These are phyloP conservation scores for Albifimbria verrucaria DNA, from an alignment of 2,329 filamentous ascomycete species.

Conservation along the genomic window DNA sequence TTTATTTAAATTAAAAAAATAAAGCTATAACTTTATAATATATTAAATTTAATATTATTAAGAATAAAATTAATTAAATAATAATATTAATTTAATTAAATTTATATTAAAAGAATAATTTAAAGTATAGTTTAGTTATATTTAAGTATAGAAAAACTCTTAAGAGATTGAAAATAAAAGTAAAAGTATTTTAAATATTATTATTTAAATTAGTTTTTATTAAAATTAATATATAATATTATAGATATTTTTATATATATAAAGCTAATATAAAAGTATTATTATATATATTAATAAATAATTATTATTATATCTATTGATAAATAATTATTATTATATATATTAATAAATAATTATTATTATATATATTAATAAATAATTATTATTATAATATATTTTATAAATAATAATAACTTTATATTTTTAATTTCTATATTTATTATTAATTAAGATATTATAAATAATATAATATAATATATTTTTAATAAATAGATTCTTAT, in stretches of 20 bases:
- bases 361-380: too few species aligned
- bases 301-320: neutral
- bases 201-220: neutral
- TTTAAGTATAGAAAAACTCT: neutral
- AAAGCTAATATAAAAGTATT: neutral
- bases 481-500: slow-evolving; percentile 1
- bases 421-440: neutral
- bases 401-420: neutral
- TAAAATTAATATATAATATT: neutral
- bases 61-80: neutral
- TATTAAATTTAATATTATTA: neutral
- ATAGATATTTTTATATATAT: neutral
- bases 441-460: neutral
- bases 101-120: neutral
- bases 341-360: neutral
- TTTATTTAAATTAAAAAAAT: neutral
- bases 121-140: neutral
- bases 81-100: neutral
- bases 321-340: neutral
- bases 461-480: slow-evolving; percentile 1
- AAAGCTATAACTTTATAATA: neutral
- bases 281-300: neutral
- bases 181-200: neutral
- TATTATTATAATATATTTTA: neutral
- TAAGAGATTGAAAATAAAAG: neutral